Conservation (phyloP, 352 stramenopile species). For the Elongisporangium prolatum region DNA sequence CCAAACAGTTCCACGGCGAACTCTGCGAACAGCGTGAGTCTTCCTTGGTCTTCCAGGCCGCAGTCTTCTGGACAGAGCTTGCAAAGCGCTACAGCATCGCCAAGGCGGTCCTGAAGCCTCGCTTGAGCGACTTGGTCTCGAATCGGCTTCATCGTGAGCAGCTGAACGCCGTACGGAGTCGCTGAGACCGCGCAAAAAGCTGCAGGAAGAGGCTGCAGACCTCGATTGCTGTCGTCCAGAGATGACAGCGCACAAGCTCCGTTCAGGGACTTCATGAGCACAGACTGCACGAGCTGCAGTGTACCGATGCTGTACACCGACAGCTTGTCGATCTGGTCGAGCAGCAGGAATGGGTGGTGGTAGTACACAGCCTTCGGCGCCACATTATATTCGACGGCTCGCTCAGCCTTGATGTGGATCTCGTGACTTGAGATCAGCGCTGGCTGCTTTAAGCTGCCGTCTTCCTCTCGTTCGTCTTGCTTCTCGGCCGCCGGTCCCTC, state of each 20-base stretch:
- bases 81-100: slow-evolving; percentile 61
- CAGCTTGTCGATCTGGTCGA: slow-evolving; percentile 52
- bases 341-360: slow-evolving; percentile 68
- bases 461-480: slow-evolving; percentile 9
- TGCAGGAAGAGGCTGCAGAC: slow-evolving; percentile 11
- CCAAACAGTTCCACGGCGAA: slow-evolving; percentile 61
- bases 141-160: slow-evolving; percentile 53
- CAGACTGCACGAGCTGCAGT: slow-evolving; percentile 43
- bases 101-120: slow-evolving; percentile 21
- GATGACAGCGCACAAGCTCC: slow-evolving; percentile 19
- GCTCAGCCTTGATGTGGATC: slow-evolving; percentile 41
- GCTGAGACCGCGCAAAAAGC: slow-evolving; percentile 33
- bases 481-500: slow-evolving; percentile 12
- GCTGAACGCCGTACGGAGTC: slow-evolving; percentile 38
- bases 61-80: slow-evolving; percentile 67
- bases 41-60: slow-evolving; percentile 46
- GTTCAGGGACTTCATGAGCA: slow-evolving; percentile 53
- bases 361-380: slow-evolving; percentile 35
- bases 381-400: slow-evolving; percentile 39
- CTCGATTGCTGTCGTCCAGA: slow-evolving; percentile 8
- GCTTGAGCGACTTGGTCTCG: slow-evolving; percentile 26
- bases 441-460: background rate
- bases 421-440: slow-evolving; percentile 10
- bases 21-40: slow-evolving; percentile 43
- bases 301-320: slow-evolving; percentile 61